A percentile compares a stretch with the other conserved stretches of the same genome.
These are phyloP conservation scores for Trichoderma asperelloides DNA, from an alignment of 495 filamentous ascomycete genomes.

Conservation along the genomic window DNA sequence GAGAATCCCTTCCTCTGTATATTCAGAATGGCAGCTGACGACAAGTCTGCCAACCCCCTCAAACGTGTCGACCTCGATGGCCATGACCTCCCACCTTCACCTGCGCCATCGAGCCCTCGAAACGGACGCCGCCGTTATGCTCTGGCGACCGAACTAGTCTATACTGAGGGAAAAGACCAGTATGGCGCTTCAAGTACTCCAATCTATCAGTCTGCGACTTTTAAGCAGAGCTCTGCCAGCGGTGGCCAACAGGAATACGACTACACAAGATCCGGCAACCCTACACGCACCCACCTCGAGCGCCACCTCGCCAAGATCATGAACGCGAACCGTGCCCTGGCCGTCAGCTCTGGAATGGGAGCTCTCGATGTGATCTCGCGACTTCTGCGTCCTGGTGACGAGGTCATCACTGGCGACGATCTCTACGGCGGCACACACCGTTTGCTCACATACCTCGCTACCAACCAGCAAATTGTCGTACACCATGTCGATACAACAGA, in stretches of 20 bases:
- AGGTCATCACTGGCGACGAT: conserved; percentile 94
- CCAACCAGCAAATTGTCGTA: conserved; percentile 79
- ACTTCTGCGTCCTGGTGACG: conserved; percentile 83
- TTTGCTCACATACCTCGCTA: conserved; percentile 80
- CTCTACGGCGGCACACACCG: conserved; percentile 94
- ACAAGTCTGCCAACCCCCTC: conserved; percentile 2
- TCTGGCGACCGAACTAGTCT: conserved; percentile 90
- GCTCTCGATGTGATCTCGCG: conserved; percentile 96
- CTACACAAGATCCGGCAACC: conserved; percentile 95
- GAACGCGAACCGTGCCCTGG: conserved; percentile 82
- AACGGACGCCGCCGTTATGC: conserved; percentile 75
- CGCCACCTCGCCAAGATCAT: conserved; percentile 98
- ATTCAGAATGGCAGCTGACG: background rate
- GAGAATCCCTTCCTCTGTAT: background rate
- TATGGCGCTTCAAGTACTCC: conserved; percentile 91
- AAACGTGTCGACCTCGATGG: conserved; percentile 70
- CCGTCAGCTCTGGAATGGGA: conserved; percentile 93
- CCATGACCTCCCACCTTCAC: conserved; percentile 86
- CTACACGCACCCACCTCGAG: conserved; percentile 91
- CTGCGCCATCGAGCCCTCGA: conserved; percentile 83
- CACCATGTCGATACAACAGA: conserved; percentile 93
- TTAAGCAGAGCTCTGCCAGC: conserved; percentile 78
- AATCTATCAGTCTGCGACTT: conserved; percentile 97
- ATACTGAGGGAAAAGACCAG: conserved; percentile 90
- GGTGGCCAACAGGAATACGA: conserved; percentile 81